A percentile compares a stretch with the other conserved stretches of the same genome.
phyloP scores from a whole-genome alignment of 2,329 filamentous ascomycete species.

The Pseudocercospora crystallina region DNA sequence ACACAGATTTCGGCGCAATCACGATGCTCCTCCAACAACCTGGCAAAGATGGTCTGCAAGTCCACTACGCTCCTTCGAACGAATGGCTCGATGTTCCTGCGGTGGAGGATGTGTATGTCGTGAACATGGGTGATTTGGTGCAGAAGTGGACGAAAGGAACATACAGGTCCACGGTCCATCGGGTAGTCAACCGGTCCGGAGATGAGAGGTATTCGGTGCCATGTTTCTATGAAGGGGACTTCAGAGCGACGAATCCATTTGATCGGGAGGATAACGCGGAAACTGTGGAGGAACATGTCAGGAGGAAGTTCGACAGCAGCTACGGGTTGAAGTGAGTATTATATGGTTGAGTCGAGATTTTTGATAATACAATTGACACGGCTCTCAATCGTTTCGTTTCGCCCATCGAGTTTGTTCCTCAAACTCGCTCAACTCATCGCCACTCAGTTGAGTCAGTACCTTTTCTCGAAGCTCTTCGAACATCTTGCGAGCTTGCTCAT shows the following conservation, averaged over 20 bases:
- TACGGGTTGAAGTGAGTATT: slow-evolving; percentile 14
- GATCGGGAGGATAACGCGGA: slow-evolving; percentile 14
- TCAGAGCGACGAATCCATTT: slow-evolving; percentile 23
- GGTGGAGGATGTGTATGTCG: slow-evolving; percentile 45
- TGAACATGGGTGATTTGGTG: slow-evolving; percentile 53
- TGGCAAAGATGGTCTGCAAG: slow-evolving; percentile 45
- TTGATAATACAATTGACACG: too few species aligned
- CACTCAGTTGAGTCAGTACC: neutral
- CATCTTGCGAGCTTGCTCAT: slow-evolving; percentile 37
- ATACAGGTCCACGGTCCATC: slow-evolving; percentile 46
- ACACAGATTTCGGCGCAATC: slow-evolving; percentile 35
- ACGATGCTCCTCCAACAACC: slow-evolving; percentile 48
- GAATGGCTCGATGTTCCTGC: slow-evolving; percentile 48
- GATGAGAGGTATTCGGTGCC: slow-evolving; percentile 46
- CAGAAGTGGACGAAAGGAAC: slow-evolving; percentile 47
- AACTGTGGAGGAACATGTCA: slow-evolving; percentile 26
- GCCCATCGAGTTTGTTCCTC: too few species aligned
- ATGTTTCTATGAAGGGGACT: slow-evolving; percentile 44
- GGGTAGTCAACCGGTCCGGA: slow-evolving; percentile 44
- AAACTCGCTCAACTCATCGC: too few species aligned
- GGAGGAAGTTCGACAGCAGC: slow-evolving; percentile 21
- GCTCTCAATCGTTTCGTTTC: too few species aligned
- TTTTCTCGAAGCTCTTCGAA: slow-evolving; percentile 35
- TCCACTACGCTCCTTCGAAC: slow-evolving; percentile 37
- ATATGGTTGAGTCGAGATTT: too few species aligned